Base-by-base conservation (phyloP, 208 protist species). In the Entamoeba histolytica region DNA sequence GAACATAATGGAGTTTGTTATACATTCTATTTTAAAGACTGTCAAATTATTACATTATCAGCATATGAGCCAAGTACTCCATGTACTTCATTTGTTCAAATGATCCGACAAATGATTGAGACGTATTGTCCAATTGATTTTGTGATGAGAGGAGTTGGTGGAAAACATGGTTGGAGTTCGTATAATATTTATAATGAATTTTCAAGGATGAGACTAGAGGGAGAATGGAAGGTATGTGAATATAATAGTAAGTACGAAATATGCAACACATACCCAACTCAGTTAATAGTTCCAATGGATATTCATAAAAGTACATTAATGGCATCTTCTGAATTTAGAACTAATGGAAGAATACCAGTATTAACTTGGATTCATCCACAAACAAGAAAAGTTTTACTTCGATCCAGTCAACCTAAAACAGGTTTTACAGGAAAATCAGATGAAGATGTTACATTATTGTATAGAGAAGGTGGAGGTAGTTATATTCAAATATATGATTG, bases 221-320 rank as follows among this genome's bases (percentile, higher is more conserved):
- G 50, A 19, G 15, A 55, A 19, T 91, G 73, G 73, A 91, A 91
- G 5, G 6, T 91, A 15, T 44, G 73, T 39, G n/a, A 91, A 44
- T 91, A 94, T 6, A 97, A 97, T 91, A 39, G 4, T n/a, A 92
- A 96, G 28, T 97, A 95, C 52, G 14, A 92, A 7, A 78, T 95
- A 39, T 96, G 92, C 51, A 49, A 91, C 51, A 96, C 96, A 17
- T 97, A 97, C 94, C 96, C 96, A 52, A 12, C 47, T 2, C 1
- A 94, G 23, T 91, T 97, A 28, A 93, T 94, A 17, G 96, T 97
- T 14, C 96, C 96, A 19, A 92, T 55, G 7, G 28, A 35, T 23
- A 69, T 96, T 2, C 91, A 92, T 0, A 95, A 97, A 61, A 50
- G 93, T 7, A 94, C 95, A 3, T 31, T 97, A 4, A 28, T 92